Percentiles rank a stretch among this genome's conserved stretches.
These are phyloP conservation scores for Microbotryum saponariae DNA, from an alignment of 1,284 basidiomycete genomes.

Conservation along the genomic window DNA sequence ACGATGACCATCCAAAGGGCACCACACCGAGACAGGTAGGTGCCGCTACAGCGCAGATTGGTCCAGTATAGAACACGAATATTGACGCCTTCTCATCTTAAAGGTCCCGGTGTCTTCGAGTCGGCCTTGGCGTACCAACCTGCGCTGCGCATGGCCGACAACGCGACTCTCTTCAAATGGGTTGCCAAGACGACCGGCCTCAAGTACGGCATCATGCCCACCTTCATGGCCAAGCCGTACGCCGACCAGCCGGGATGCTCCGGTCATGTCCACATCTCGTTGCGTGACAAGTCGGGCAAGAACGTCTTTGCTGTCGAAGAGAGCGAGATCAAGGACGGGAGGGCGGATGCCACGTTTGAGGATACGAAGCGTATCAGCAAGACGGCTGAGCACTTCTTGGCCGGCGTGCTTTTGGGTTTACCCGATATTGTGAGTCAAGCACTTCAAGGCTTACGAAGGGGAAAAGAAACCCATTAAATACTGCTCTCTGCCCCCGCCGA, in stretches of 20 bases:
- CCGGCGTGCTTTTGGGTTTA: conserved; percentile 79
- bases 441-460: no score
- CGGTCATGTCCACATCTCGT: conserved; percentile 85
- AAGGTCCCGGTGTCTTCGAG: conserved; percentile 62
- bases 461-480: no score
- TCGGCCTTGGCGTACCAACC: conserved; percentile 82
- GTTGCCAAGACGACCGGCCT: conserved; percentile 81
- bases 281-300: conserved; percentile 59
- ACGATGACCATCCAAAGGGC: conserved; percentile 15
- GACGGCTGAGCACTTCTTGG: conserved; percentile 83
- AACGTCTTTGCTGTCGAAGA: conserved; percentile 70
- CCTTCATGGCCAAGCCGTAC: conserved; percentile 92
- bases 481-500: not conserved
- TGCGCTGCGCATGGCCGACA: conserved; percentile 84
- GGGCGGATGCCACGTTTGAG: conserved; percentile 61
- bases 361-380: conserved; percentile 79
- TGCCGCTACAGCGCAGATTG: conserved; percentile 37
- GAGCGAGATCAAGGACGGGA: conserved; percentile 55
- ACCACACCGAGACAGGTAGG: conserved; percentile 71
- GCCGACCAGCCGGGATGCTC: conserved; percentile 29
- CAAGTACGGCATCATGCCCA: conserved; percentile 77
- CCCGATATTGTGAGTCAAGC: conserved; percentile 52
- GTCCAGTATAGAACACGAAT: not conserved
- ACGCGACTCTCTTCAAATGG: conserved; percentile 87
- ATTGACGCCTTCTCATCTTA: not conserved